phyloP scores from a whole-genome alignment of 805 yeast genomes.

The Candida orba region DNA sequence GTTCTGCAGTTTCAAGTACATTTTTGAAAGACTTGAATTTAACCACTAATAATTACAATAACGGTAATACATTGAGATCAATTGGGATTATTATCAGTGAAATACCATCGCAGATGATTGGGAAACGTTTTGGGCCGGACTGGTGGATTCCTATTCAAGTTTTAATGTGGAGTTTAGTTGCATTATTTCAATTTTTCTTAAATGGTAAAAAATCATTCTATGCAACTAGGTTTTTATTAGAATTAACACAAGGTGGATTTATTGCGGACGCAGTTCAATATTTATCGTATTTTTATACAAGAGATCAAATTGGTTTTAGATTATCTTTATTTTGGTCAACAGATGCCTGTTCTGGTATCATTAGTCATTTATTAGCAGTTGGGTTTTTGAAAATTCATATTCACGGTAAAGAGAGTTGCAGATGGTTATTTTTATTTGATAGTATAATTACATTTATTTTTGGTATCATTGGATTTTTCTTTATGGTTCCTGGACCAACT shows the following conservation, averaged over 20 bases:
- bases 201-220: slow-evolving; percentile 35
- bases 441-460: slow-evolving; percentile 49
- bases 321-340: slow-evolving; percentile 56
- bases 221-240: slow-evolving; percentile 44
- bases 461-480: slow-evolving; percentile 39
- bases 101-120: slow-evolving; percentile 52
- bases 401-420: slow-evolving; percentile 29
- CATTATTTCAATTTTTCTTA: slow-evolving; percentile 29
- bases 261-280: slow-evolving; percentile 59
- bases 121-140: slow-evolving; percentile 60
- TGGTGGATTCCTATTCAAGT: slow-evolving; percentile 55
- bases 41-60: not conserved
- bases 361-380: slow-evolving; percentile 42
- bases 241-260: slow-evolving; percentile 61
- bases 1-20: not conserved
- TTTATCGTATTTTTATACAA: slow-evolving; percentile 60
- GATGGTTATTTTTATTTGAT: slow-evolving; percentile 59
- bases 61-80: not conserved
- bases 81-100: slow-evolving; percentile 1
- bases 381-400: slow-evolving; percentile 33
- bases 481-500: slow-evolving; percentile 51
- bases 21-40: not conserved
- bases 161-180: slow-evolving; percentile 48
- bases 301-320: slow-evolving; percentile 50
- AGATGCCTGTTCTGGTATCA: slow-evolving; percentile 38